Base-by-base conservation (phyloP, 768 basidiomycete genomes). In the Termitomyces sp. region DNA sequence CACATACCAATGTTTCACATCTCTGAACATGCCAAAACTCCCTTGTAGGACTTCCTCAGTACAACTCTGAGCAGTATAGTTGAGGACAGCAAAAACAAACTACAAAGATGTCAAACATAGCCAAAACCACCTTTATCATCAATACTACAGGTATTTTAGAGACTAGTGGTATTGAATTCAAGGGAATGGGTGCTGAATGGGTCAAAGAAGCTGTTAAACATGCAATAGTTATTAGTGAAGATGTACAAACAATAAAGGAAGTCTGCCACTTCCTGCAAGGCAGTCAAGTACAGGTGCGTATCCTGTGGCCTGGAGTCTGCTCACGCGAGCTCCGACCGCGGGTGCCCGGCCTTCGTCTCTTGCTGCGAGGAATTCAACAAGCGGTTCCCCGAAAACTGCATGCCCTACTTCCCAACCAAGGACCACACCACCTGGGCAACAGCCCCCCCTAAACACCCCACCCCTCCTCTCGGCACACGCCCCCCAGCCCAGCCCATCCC, bases 41-140 rank as follows among this genome's bases (percentile, higher is more conserved):
- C 10, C 58, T 63, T 10, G 12, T 17, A 4, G 54, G 58, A 9
- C 57, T 63, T 20, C 53, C 58, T 17, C 46, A 59, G 29, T 34
- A 31, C 34, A 40, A 63, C 46, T 15, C 53, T 9, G 32, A 42
- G 2, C n/a, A 50, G n/a, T 63, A 56, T 34, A 48, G 62, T 5
- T 32, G 20, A 31, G 58, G 48, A 47, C 57, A 38, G 3, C 15
- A 49, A n/a, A 12, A 38, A 20, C 2, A n/a, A 37, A 1, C 49
- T 4, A n/a, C 14, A 20, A 56, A 61, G 43, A 46, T 6, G 6
- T 25, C 32, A 0, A 48, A 46, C 34, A 12, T 49, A 1, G 49
- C 31, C 2, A 9, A 62, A 48, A 25, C 29, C 11, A 36, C 51
- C 6, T 54, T 53, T n/a, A 5, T 58, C 14, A 14, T 42, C 25